Base-by-base conservation (phyloP, 2,329 filamentous ascomycete species). In the Erysiphe neolycopersici region DNA sequence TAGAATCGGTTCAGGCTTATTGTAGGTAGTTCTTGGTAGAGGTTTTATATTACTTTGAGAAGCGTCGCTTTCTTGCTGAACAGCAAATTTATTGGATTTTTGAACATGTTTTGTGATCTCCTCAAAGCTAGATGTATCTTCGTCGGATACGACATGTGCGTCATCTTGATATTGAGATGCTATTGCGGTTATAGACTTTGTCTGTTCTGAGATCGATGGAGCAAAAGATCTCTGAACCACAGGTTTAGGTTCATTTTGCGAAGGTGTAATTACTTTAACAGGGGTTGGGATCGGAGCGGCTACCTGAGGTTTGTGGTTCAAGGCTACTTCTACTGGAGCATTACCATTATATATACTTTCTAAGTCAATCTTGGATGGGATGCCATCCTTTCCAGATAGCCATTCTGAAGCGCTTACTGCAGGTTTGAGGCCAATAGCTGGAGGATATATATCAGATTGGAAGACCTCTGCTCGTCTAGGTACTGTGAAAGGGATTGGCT, bases 401-500 rank as follows among this genome's bases (percentile, higher is more conserved):
- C 85, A 98, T 51, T 95, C 85, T 39, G 69, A 62, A 36, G 79
- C 71, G 45, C 74, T 79, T 56, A 92, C 71, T 46, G 79, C 85
- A 42, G 89, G 73, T 61, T 83, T 91, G 44, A 71, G 59, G 47
- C 89, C 87, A 45, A 68, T 67, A 12, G 84, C 78, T 11, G 89
- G 87, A 37, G 87, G 89, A 61, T 82, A 98, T 54, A 98, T 94
- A 57, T 98, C 89, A 47, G 84, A 82, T 63, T 95, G 87, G 73
- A 94, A 94, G 43, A 79, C 83, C 61, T 94, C 84, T 44, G 89
- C 82, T 49, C 89, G 75, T 49, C 89, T 76, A 41, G 89, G 89
- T 1, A 95, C 89, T 44, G 92, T 92, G 64, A 98, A 98, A 1
- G 89, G 93, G 56, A 98, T 80, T 36, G 89, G 89, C 62, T 98